phyloP scores from a whole-genome alignment of 2,329 filamentous ascomycete species.

The Madurella fahalii region DNA sequence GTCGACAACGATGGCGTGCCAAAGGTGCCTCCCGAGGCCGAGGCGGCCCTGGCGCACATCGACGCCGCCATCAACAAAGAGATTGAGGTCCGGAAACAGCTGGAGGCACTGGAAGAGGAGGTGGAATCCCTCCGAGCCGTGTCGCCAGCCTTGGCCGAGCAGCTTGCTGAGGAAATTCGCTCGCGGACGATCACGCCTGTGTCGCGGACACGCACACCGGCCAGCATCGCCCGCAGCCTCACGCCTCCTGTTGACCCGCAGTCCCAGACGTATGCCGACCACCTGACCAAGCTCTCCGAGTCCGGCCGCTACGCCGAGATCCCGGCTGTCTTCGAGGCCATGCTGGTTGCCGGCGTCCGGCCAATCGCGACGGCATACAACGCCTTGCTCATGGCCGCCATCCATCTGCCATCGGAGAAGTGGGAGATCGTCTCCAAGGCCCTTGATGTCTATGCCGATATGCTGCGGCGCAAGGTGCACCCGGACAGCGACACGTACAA shows the following conservation, averaged over 20 bases:
- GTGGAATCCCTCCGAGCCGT: slow-evolving; percentile 39
- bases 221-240: slow-evolving; percentile 50
- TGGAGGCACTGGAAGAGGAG: slow-evolving; percentile 43
- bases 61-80: slow-evolving; percentile 81
- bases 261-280: slow-evolving; percentile 68
- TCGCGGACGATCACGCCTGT: slow-evolving; percentile 42
- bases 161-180: slow-evolving; percentile 36
- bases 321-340: slow-evolving; percentile 82
- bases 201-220: slow-evolving; percentile 41
- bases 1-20: slow-evolving; percentile 22
- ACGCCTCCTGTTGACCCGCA: slow-evolving; percentile 61
- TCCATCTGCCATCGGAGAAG: slow-evolving; percentile 73
- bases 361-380: slow-evolving; percentile 90
- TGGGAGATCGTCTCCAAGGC: slow-evolving; percentile 86
- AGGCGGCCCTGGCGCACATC: slow-evolving; percentile 63
- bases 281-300: slow-evolving; percentile 70
- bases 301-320: slow-evolving; percentile 78
- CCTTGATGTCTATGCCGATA: slow-evolving; percentile 92
- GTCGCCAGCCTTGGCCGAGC: slow-evolving; percentile 27
- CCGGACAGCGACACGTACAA: slow-evolving; percentile 85
- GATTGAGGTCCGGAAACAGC: slow-evolving; percentile 53
- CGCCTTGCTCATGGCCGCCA: slow-evolving; percentile 77
- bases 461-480: slow-evolving; percentile 78
- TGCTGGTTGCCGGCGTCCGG: slow-evolving; percentile 76
- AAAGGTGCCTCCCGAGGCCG: slow-evolving; percentile 30